Base-by-base conservation (phyloP, 495 filamentous ascomycete genomes). In the Cercophora newfieldiana region DNA sequence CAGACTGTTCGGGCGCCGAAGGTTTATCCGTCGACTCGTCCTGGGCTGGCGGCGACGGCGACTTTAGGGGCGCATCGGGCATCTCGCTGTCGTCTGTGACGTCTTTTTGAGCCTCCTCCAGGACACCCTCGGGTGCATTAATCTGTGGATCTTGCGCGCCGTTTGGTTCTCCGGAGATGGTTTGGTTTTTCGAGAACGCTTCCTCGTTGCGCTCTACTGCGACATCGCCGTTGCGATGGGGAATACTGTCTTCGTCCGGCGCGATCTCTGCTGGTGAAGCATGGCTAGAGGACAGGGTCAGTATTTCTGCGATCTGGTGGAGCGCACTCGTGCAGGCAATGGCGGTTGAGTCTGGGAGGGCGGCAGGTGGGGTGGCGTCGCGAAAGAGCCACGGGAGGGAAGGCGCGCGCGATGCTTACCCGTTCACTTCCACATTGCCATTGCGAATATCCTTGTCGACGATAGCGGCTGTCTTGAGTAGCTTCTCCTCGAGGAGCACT, bases 401-500 rank as follows among this genome's bases (percentile, higher is more conserved):
- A 28, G 28, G 54, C 22, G 26, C 16, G 28, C 18, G 54, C 30
- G 59, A 31, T 24, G 70, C 74, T 63, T 66, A 78, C 76, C 76
- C 76, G 55, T 77, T 77, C 12, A 72, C 50, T 21, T 69, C 72
- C 14, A 51, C 8, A 47, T 51, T 63, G 55, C 72, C 69, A 50
- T 74, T 70, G 33, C 66, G 63, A 25, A 50, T 65, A 68, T 84
- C 81, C 60, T 79, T 74, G 21, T 81, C 77, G 33, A 69, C 47
- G 64, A 80, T 75, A 37, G 84, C 58, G 58, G 81, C 75, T 77
- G 81, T 80, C 68, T 77, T 75, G 66, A 80, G 73, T 21, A 76
- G 73, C 75, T 84, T 87, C 61, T 80, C 77, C 66, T 83, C 80
- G 48, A 82, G 74, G 63, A 78, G 68, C 68, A 75, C 70, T 50